A percentile compares a stretch with the other conserved stretches of the same genome.
These are phyloP conservation scores for Aspergillus asperescens DNA, from an alignment of 495 filamentous ascomycete genomes.

Conservation along the genomic window DNA sequence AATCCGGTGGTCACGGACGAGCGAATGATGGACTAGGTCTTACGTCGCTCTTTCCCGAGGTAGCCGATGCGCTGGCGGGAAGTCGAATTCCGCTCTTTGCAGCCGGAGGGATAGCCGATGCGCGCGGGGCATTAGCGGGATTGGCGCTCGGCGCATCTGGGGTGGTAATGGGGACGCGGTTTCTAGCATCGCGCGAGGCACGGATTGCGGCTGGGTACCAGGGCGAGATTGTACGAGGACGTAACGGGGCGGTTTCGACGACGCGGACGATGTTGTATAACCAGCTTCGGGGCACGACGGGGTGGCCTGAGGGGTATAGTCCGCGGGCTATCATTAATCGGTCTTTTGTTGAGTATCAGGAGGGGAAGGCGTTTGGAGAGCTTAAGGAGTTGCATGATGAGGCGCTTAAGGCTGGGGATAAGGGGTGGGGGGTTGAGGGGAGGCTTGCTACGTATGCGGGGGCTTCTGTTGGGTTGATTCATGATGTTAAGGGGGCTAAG, in stretches of 20 bases:
- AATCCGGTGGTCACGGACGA: slow-evolving; percentile 72
- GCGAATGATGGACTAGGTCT: slow-evolving; percentile 52
- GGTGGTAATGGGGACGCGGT: slow-evolving; percentile 65
- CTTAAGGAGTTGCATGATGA: slow-evolving; percentile 56
- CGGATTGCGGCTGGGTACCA: slow-evolving; percentile 55
- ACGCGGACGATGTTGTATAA: slow-evolving; percentile 67
- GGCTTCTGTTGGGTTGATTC: slow-evolving; percentile 47
- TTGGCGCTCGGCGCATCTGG: slow-evolving; percentile 63
- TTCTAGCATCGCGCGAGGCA: slow-evolving; percentile 62
- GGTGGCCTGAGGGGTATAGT: slow-evolving; percentile 62
- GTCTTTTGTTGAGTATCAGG: slow-evolving; percentile 53
- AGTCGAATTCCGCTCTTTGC: slow-evolving; percentile 55
- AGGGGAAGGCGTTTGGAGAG: slow-evolving; percentile 52
- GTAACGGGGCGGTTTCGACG: slow-evolving; percentile 60
- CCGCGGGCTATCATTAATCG: slow-evolving; percentile 58
- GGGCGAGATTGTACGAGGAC: slow-evolving; percentile 53
- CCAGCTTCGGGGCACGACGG: slow-evolving; percentile 57
- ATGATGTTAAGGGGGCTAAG: slow-evolving; percentile 34
- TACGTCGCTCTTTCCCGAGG: slow-evolving; percentile 53
- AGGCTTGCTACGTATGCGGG: slow-evolving; percentile 67
- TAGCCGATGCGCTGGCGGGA: slow-evolving; percentile 47
- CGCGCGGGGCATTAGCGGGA: slow-evolving; percentile 57
- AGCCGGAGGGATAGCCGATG: slow-evolving; percentile 68
- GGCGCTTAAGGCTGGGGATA: slow-evolving; percentile 47
- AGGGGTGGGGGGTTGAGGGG: slow-evolving; percentile 34